These are phyloP conservation scores for Penicillium sp. DNA, from an alignment of 2,329 filamentous ascomycete species.

Conservation along the genomic window DNA sequence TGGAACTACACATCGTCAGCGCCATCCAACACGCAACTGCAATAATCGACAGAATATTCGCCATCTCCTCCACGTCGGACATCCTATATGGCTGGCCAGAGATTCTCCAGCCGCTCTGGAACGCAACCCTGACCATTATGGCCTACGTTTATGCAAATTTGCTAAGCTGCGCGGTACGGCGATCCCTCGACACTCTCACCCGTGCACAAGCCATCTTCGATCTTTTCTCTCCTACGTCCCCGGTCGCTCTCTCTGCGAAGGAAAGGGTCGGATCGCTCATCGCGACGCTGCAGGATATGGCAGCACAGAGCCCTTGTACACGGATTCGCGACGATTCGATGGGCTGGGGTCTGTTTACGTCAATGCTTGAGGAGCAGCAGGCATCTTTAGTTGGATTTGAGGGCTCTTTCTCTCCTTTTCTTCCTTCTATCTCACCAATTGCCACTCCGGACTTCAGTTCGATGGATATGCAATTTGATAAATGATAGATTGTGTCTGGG, in stretches of 20 bases:
- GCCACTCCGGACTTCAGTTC: not conserved
- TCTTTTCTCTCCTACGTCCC: not conserved
- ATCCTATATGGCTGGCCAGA: conserved; percentile 5
- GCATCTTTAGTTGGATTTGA: not conserved
- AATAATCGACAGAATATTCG: not conserved
- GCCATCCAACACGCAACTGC: conserved; percentile 3
- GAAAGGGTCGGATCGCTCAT: not conserved
- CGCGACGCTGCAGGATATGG: not conserved
- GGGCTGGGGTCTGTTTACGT: not conserved
- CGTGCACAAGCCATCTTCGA: conserved; percentile 2
- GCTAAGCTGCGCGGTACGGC: not conserved
- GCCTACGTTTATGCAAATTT: not conserved
- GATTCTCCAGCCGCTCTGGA: conserved; percentile 3
- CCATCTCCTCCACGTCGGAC: conserved; percentile 2
- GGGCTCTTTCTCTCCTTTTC: not conserved
- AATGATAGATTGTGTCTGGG: too few species aligned
- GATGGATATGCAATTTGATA: not conserved
- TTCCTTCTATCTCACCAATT: not conserved
- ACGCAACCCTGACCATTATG: conserved; percentile 4
- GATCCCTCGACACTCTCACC: not conserved
- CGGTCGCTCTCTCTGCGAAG: not conserved
- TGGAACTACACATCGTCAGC: conserved; percentile 1
- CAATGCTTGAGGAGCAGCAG: not conserved
- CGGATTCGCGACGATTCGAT: not conserved
- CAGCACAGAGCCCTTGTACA: not conserved